Base-by-base conservation (phyloP, 192 early-diverging fungal species). In the Rhizophlyctis rosea region DNA sequence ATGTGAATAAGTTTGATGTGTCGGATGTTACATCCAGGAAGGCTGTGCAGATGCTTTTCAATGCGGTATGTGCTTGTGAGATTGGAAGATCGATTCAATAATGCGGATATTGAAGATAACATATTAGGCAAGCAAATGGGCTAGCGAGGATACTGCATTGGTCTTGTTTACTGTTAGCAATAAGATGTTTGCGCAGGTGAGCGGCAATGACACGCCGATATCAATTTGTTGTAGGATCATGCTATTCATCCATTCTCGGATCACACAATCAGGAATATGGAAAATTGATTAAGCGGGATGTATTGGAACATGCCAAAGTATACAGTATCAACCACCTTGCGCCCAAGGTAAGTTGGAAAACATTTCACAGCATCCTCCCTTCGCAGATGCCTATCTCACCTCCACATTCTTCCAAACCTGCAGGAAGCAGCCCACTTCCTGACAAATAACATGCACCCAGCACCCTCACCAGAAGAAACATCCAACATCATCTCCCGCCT, bases 201-300 rank as follows among this genome's bases (percentile, higher is more conserved):
- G 39, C 39, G 18, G 7, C 39, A 18, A 44, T 18, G 39, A 44
- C 7, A 44, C 39, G 18, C 39, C 39, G 39, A 18, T 7, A 18
- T 18, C 18, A 18, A 44, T 44, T 44, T 18, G 39, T 44, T 7
- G 7, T 44, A n/a, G n/a, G n/a, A n/a, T n/a, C n/a, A n/a, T n/a
- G n/a, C n/a, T n/a, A n/a, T n/a, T n/a, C n/a, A n/a, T n/a, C n/a
- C n/a, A n/a, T n/a, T n/a, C n/a, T n/a, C n/a, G n/a, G n/a, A n/a
- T n/a, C n/a, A n/a, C n/a, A n/a, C n/a, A n/a, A n/a, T 44, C 39
- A 44, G 39, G 39, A 44, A 44, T 44, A 44, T 18, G 39, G 39
- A 13, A 44, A 44, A 44, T 18, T 44, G 9, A 44, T 44, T 18
- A 44, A 44, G 39, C 7, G 39, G 18, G 39, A 44, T 18, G 39